phyloP scores from a whole-genome alignment of 352 stramenopile genomes.

The Phytopythium boreale region DNA sequence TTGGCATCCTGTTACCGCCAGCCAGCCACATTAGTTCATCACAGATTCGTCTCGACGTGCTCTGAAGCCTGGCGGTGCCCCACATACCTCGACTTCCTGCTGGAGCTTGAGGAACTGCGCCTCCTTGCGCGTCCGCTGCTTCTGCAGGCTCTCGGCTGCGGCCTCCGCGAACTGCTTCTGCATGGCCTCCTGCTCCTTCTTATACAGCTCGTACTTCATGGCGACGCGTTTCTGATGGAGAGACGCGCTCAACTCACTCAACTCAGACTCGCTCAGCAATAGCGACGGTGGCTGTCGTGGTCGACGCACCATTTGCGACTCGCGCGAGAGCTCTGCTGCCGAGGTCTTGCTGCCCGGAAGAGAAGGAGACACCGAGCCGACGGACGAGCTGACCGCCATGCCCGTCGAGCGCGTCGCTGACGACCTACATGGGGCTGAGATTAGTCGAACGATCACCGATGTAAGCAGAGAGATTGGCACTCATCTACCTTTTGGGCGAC shows the following conservation, averaged over 20 bases:
- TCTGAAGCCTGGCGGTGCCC: too few species aligned
- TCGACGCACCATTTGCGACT: slow-evolving; percentile 43
- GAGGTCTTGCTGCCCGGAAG: slow-evolving; percentile 22
- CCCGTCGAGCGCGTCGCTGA: background rate
- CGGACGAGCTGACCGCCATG: slow-evolving; percentile 11
- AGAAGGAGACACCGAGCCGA: slow-evolving; percentile 19
- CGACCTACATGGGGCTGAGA: background rate
- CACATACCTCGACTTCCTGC: slow-evolving; percentile 62
- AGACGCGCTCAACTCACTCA: background rate
- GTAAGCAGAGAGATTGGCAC: background rate
- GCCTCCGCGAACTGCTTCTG: slow-evolving; percentile 54
- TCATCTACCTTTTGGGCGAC: slow-evolving; percentile 5
- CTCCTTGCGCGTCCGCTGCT: slow-evolving; percentile 62
- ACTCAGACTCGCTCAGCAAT: too few species aligned
- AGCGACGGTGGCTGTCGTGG: background rate
- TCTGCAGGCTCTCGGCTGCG: slow-evolving; percentile 65
- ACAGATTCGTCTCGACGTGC: too few species aligned
- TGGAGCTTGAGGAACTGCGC: slow-evolving; percentile 66
- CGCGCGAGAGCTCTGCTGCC: slow-evolving; percentile 48
- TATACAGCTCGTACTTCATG: slow-evolving; percentile 76
- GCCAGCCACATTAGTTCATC: too few species aligned
- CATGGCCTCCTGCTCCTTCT: slow-evolving; percentile 61
- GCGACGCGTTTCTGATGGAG: slow-evolving; percentile 49
- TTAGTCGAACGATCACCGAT: background rate
- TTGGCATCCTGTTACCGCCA: slow-evolving; percentile 53